Base-by-base conservation (phyloP, 2,329 filamentous ascomycete genomes). In the Myriosclerotinia duriaeana region DNA sequence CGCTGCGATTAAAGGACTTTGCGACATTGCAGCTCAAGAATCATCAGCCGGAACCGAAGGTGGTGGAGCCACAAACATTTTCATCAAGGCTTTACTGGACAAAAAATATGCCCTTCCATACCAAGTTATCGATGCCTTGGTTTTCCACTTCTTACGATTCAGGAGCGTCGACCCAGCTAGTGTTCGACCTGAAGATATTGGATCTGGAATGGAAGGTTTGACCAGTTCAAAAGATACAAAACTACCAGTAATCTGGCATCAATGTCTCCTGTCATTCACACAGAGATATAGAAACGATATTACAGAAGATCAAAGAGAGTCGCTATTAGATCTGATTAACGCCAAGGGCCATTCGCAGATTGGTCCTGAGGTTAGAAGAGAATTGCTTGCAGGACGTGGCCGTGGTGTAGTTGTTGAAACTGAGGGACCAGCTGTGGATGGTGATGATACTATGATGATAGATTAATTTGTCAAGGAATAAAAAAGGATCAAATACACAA, bases 41-140 rank as follows among this genome's bases (percentile, higher is more conserved):
- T 92, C 93, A 34, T 89, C 89, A 11, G 87, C 88, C 26, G 87
- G 93, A 66, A 90, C 89, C 6, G 94, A 97, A 78, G 91, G 91
- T 55, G 93, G 93, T 22, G 94, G 94, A 56, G 90, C 93, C 5
- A 95, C 93, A 69, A 98, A 97, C 79, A 90, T 97, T 72, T 96
- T 99, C 79, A 96, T 99, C 80, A 92, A 92, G 76, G 88, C 92
- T 0, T 84, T 99, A 48, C 82, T 99, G 5, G 94, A 97, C 79
- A 99, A 99, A 85, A 96, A 96, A 76, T 98, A 99, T 73, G 95
- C 95, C 0, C 82, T 99, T 14, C 95, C 94, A 0, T 97, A 91
- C 80, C 94, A 96, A 78, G 94, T 97, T 64, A 88, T 99, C 60
- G 95, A 99, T 74, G 89, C 93, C 2, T 82, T 98, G 1, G 95